A percentile compares a stretch with the other conserved stretches of the same genome.
phyloP scores from a whole-genome alignment of 148 eudicot species.

The Rhododendron ferrugineum region DNA sequence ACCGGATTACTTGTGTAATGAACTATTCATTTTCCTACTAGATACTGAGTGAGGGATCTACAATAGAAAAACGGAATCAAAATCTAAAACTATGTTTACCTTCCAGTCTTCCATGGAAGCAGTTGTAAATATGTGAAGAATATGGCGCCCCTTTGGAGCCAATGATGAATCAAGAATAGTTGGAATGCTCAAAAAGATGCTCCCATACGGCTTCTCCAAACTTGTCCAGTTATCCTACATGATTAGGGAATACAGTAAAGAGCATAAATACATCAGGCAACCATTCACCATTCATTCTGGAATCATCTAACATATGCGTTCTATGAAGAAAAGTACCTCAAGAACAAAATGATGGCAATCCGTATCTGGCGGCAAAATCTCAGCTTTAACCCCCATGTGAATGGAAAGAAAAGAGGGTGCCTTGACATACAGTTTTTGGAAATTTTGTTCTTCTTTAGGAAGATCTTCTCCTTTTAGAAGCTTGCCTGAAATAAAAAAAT shows the following conservation, averaged over 20 bases:
- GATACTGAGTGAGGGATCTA: background rate
- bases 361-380: conserved; percentile 74
- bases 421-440: conserved; percentile 80
- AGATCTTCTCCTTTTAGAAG: conserved; percentile 68
- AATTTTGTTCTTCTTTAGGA: conserved; percentile 81
- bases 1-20: background rate
- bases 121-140: conserved; percentile 90
- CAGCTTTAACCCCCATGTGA: conserved; percentile 92
- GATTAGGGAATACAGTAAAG: conserved; percentile 5
- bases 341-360: conserved; percentile 98
- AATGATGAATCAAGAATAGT: conserved; percentile 85
- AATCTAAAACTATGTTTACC: conserved; percentile 33
- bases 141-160: conserved; percentile 88
- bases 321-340: conserved; percentile 45
- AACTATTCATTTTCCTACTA: background rate
- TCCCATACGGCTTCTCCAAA: conserved; percentile 78
- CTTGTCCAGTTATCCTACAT: conserved; percentile 69
- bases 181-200: conserved; percentile 98
- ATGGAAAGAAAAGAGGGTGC: conserved; percentile 98
- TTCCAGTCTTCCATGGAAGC: conserved; percentile 91
- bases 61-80: background rate
- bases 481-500: conserved; percentile 48
- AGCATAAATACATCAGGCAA: background rate
- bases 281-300: background rate
- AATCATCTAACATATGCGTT: background rate